Evolutionary conservation across 768 basidiomycete genomes (phyloP).

Genomic region (Leucosporidium scottii): DNA sequence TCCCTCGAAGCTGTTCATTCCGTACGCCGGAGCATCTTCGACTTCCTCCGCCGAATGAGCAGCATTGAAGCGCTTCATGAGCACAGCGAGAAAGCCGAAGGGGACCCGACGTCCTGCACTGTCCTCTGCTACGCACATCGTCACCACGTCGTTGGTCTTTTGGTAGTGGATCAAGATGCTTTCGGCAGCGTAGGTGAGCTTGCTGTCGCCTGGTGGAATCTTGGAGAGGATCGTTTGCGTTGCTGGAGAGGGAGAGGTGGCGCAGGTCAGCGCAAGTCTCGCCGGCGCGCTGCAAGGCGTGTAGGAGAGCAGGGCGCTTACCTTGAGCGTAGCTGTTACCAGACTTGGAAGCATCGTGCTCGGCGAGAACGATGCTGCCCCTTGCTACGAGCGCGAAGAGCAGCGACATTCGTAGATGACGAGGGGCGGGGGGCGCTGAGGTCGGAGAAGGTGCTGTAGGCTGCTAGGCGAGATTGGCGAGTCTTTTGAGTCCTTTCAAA

Average conservation of each 20-base stretch:
- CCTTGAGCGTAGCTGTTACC: background rate
- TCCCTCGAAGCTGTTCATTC: conserved; percentile 42
- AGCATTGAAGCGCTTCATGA: conserved; percentile 56
- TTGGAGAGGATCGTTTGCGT: conserved; percentile 74
- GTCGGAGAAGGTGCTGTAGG: too few relatives aligned
- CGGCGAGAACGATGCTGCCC: conserved; percentile 17
- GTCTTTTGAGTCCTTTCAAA: too few relatives aligned
- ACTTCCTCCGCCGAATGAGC: conserved; percentile 41
- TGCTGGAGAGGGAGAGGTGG: conserved; percentile 5
- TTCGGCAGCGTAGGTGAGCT: conserved; percentile 44
- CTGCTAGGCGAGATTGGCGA: too few relatives aligned
- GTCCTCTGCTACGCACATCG: conserved; percentile 92
- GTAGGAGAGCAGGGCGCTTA: background rate
- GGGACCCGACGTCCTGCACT: conserved; percentile 83
- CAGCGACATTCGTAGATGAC: conserved; percentile 14
- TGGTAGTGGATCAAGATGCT: conserved; percentile 36
- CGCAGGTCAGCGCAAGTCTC: conserved; percentile 8
- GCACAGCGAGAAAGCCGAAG: conserved; percentile 81
- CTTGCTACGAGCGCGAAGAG: conserved; percentile 28
- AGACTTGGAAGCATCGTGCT: conserved; percentile 1
- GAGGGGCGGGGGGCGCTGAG: background rate
- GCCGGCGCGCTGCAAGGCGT: conserved; percentile 1
- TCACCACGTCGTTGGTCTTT: conserved; percentile 64
- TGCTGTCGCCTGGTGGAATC: conserved; percentile 83
- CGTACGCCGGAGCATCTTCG: conserved; percentile 41